Percentiles rank a stretch among this genome's conserved stretches.
Conservation (phyloP, 768 basidiomycete genomes). For the Phaeotremella fagi region DNA sequence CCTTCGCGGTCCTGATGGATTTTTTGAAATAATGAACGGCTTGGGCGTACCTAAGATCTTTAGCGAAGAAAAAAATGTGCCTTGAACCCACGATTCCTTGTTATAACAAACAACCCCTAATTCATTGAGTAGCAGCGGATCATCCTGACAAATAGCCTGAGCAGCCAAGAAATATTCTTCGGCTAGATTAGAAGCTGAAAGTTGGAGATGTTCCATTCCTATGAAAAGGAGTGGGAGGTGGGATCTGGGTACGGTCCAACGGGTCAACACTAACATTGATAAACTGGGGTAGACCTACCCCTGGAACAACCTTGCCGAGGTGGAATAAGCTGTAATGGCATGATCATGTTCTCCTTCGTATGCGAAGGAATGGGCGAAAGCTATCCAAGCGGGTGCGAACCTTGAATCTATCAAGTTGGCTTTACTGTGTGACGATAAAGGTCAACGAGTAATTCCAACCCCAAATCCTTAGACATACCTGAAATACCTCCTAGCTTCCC, state of each 20-base stretch:
- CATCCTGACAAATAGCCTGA: slow-evolving; percentile 69
- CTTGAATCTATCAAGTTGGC: slow-evolving; percentile 94
- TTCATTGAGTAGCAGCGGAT: slow-evolving; percentile 88
- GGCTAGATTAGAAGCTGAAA: slow-evolving; percentile 74
- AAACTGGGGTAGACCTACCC: slow-evolving; percentile 59
- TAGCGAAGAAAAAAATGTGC: not conserved
- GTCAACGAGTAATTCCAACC: too few relatives aligned
- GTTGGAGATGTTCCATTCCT: slow-evolving; percentile 94
- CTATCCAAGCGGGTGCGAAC: slow-evolving; percentile 94
- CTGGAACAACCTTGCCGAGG: slow-evolving; percentile 88
- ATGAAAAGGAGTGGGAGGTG: slow-evolving; percentile 93
- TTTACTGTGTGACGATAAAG: slow-evolving; percentile 67
- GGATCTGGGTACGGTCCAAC: slow-evolving; percentile 57
- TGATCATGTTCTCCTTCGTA: slow-evolving; percentile 97
- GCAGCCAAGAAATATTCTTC: slow-evolving; percentile 85
- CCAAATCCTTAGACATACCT: slow-evolving; percentile 56
- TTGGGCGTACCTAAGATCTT: slow-evolving; percentile 58
- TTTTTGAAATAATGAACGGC: slow-evolving; percentile 68
- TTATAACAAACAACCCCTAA: slow-evolving; percentile 88
- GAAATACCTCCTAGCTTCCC: slow-evolving; percentile 88
- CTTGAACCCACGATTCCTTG: slow-evolving; percentile 62
- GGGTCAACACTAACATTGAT: not conserved
- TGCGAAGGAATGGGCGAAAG: slow-evolving; percentile 96
- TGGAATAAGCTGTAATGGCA: slow-evolving; percentile 96
- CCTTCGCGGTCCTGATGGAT: slow-evolving; percentile 73